Conservation (phyloP, 495 filamentous ascomycete genomes). For the Hypoxylon lienhwacheense region DNA sequence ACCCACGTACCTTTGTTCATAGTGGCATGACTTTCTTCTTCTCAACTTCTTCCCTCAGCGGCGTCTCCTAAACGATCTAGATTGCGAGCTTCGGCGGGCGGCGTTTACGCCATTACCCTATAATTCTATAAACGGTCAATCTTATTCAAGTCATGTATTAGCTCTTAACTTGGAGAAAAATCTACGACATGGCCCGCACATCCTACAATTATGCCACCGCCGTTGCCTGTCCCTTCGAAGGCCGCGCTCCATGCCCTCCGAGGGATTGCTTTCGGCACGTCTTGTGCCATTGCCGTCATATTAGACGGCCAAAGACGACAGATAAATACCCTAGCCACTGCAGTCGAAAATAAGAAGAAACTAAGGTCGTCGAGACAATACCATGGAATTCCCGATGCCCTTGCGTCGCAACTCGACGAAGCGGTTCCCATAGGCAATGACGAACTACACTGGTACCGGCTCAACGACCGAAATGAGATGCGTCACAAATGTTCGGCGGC, state of each 20-base stretch:
- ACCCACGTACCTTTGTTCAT: too few species aligned
- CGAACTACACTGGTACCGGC: constrained; percentile 23
- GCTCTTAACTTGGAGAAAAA: not conserved
- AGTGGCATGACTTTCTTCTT: too few species aligned
- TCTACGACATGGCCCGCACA: constrained; percentile 23
- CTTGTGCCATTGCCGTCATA: constrained; percentile 55
- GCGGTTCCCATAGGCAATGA: constrained; percentile 24
- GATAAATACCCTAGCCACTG: constrained; percentile 49
- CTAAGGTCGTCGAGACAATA: constrained; percentile 49
- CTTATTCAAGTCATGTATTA: constrained; percentile 5
- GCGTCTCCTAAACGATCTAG: not conserved
- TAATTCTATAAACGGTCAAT: not conserved
- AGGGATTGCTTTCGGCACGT: constrained; percentile 54
- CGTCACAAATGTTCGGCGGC: not conserved
- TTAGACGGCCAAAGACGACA: constrained; percentile 57
- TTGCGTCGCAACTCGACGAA: constrained; percentile 57
- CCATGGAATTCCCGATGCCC: constrained; percentile 35
- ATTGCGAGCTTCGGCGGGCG: not conserved
- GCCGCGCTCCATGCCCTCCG: constrained; percentile 56
- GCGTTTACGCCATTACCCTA: not conserved
- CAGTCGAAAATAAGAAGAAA: constrained; percentile 51
- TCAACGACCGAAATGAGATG: not conserved
- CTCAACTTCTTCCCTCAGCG: not conserved
- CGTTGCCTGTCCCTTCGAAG: constrained; percentile 56
- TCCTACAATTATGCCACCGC: constrained; percentile 42